These are phyloP conservation scores for Actinomucor elegans DNA, from an alignment of 371 early-diverging fungal species.

Conservation along the genomic window DNA sequence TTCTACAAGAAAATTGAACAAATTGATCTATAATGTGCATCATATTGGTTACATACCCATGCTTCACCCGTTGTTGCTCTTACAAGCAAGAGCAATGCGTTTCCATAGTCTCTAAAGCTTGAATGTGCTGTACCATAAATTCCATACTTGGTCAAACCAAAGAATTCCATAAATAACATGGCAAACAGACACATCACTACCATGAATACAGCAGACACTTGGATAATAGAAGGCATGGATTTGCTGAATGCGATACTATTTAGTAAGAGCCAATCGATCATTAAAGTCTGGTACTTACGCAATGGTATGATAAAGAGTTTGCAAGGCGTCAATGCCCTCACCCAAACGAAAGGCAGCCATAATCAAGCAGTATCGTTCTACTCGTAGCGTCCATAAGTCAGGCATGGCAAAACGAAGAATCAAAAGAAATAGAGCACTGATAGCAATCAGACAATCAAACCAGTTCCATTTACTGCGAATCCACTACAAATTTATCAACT, in stretches of 20 bases:
- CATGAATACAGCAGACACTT: slow-evolving; percentile 61
- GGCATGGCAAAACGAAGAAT: slow-evolving; percentile 50
- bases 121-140: slow-evolving; percentile 38
- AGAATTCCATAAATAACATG: slow-evolving; percentile 60
- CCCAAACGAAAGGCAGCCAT: slow-evolving; percentile 60
- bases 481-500: too few relatives aligned
- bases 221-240: slow-evolving; percentile 52
- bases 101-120: slow-evolving; percentile 58
- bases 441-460: slow-evolving; percentile 51
- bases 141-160: slow-evolving; percentile 60
- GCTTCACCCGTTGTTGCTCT: slow-evolving; percentile 62
- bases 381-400: slow-evolving; percentile 47
- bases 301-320: slow-evolving; percentile 56
- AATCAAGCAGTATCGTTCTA: slow-evolving; percentile 55
- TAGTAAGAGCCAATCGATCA: background rate
- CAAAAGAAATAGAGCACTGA: slow-evolving; percentile 40
- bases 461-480: slow-evolving; percentile 57
- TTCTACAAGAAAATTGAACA: slow-evolving; percentile 36
- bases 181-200: slow-evolving; percentile 59
- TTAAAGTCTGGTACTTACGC: slow-evolving; percentile 46
- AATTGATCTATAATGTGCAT: too few relatives aligned
- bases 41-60: too few relatives aligned
- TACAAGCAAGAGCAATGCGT: slow-evolving; percentile 54
- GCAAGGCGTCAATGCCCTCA: slow-evolving; percentile 55
- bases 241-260: slow-evolving; percentile 23